Base-by-base conservation (phyloP, 345 rosid species). In the Ricinus communis region DNA sequence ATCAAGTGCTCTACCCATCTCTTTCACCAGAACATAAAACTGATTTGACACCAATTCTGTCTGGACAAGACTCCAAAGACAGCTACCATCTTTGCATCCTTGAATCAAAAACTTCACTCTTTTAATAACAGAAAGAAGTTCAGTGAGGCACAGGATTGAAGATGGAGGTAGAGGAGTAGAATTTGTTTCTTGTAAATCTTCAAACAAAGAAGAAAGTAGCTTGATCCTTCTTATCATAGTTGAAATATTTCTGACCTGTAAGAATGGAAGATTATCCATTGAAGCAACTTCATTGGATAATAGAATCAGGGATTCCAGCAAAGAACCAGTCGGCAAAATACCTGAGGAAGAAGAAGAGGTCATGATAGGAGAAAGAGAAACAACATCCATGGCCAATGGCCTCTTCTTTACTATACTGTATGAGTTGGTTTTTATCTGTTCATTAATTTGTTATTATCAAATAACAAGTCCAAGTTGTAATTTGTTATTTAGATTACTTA, bases 1-100 rank as follows among this genome's bases (percentile, higher is more conserved):
- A 69, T 89, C 94, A 2, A 89, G 84, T 18, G 90, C 90, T 30
- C 80, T 76, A 2, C 88, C 90, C 86, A 87, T 87, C 58, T 89
- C 91, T 82, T 81, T 89, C 72, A 77, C 88, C 5, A 84, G 62
- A 16, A 73, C 82, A 61, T 79, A 68, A n/a, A 87, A 89, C 50
- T 84, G 88, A 65, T 79, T 77, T 7, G 94, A 87, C 30, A 87
- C 11, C 3, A 49, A 21, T 22, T 84, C 76, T 2, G 82, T 79
- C 67, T 81, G 90, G 14, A 77, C 25, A 5, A 89, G 74, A 33
- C 78, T 63, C 91, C 90, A 87, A 11, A 89, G 79, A 45, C 68
- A 80, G 80, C 94, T 87, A 2, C 86, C 78, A 40, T 81, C 84
- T 43, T 55, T 80, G 83, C 90, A 87, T 2, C 75, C 78, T 62